Evolutionary conservation across 495 filamentous ascomycete species (phyloP), one percentile per base, ranked within the genome.

Genomic region (Penicillium lagena): DNA sequence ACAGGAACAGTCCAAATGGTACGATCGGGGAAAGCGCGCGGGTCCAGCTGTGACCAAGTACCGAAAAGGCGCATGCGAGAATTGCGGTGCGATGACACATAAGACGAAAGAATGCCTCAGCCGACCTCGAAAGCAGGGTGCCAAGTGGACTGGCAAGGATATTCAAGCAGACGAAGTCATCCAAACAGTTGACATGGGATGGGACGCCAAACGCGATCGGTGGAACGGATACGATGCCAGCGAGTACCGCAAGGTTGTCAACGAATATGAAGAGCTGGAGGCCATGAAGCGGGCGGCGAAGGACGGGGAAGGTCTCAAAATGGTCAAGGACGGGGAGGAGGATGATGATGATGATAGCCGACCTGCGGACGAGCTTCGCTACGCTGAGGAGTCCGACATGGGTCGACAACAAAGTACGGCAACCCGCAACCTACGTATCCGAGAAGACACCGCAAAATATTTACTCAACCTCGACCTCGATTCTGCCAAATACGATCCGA

Each of bases 401-500:
- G 90, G 91, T 13, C 76, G 86, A 47, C 81, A 94, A 42, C 90
- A 96, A 61, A 83, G 82, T 39, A 95, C 89, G 2, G 79, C 85
- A n/a, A 95, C 91, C 5, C 78, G 88, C 49, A 91, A 96, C 54
- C 76, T 98, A 48, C 79, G 93, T 42, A 80, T 98, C 48, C 81
- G 93, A 56, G 93, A 98, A 69, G 93, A 98, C 63, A 97, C 93
- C 6, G 93, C 93, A n/a, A 97, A 97, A 60, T 98, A 98, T 60
- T 70, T 98, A 7, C 72, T 96, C 0, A 96, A 96, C 56, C 76
- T 98, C 5, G 93, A 97, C 54, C 78, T 94, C 3, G 93, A 98
- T 53, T 96, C 91, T 1, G 94, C 93, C 10, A 95, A 96, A 58
- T 98, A 98, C 64, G 94, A 98, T 56, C 93, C 93, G 1, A 98